Conservation (phyloP, 805 yeast species). For the Naumovozyma castellii region DNA sequence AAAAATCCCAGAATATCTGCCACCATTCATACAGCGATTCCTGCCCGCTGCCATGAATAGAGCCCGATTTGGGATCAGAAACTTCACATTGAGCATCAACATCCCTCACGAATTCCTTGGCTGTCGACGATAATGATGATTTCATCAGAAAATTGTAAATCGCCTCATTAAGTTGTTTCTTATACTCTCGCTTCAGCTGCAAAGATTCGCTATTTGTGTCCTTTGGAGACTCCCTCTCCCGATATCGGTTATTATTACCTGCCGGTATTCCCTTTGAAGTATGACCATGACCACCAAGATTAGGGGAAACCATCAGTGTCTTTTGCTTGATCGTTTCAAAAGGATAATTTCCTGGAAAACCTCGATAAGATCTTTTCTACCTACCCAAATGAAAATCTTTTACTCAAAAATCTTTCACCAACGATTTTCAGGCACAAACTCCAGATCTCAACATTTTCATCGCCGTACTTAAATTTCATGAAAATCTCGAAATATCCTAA, state of each 20-base stretch:
- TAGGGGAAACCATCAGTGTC: too few species aligned
- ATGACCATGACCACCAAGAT: background rate
- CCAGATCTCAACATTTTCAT: too few species aligned
- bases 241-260: background rate
- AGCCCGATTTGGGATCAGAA: too few species aligned
- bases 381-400: too few species aligned
- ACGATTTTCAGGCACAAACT: too few species aligned
- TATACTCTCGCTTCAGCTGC: background rate
- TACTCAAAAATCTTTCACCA: too few species aligned
- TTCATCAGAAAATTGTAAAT: constrained; percentile 78
- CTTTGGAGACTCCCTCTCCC: background rate
- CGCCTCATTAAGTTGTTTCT: constrained; percentile 63
- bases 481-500: too few species aligned
- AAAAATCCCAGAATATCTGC: constrained; percentile 91
- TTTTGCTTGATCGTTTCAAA: too few species aligned
- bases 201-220: background rate
- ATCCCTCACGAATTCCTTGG: constrained; percentile 62
- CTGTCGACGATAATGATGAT: constrained; percentile 61
- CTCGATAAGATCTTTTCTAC: too few species aligned
- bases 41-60: constrained; percentile 70
- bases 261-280: background rate
- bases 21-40: constrained; percentile 91
- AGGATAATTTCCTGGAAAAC: too few species aligned
- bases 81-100: constrained; percentile 33
- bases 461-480: too few species aligned